Percentiles rank a stretch among this genome's conserved stretches.
Evolutionary conservation across 2,329 filamentous ascomycete genomes (phyloP).

Genomic region (Colletotrichum magnum): DNA sequence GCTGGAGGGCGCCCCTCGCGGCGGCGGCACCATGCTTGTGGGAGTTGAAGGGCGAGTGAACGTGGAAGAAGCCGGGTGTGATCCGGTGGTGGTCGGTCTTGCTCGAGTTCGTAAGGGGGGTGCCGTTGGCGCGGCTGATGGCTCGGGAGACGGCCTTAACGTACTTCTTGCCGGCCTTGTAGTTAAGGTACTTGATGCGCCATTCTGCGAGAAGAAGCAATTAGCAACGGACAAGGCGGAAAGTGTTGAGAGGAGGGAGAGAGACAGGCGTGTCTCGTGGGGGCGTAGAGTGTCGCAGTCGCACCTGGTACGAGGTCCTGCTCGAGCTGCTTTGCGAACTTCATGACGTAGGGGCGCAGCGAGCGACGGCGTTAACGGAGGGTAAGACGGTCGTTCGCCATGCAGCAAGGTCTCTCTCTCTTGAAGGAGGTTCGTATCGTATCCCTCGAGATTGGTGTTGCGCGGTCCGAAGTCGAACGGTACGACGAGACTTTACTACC

Average conservation of each 20-base stretch:
- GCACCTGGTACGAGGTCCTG: slow-evolving; percentile 86
- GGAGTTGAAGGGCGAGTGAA: slow-evolving; percentile 25
- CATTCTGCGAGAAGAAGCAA: slow-evolving; percentile 71
- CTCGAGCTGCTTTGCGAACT: slow-evolving; percentile 84
- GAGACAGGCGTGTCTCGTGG: slow-evolving; percentile 9
- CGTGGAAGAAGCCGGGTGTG: slow-evolving; percentile 15
- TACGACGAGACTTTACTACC: too few relatives aligned
- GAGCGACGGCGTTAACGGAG: not conserved
- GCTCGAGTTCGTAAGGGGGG: slow-evolving; percentile 14
- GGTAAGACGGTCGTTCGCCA: slow-evolving; percentile 18
- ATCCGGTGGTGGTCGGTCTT: slow-evolving; percentile 26
- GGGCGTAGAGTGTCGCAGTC: slow-evolving; percentile 34
- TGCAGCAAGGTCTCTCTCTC: not conserved
- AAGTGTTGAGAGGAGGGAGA: not conserved
- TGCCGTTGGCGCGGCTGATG: slow-evolving; percentile 67
- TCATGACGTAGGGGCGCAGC: slow-evolving; percentile 62
- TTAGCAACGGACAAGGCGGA: slow-evolving; percentile 4
- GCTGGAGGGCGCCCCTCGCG: slow-evolving; percentile 25
- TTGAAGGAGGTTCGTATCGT: too few relatives aligned
- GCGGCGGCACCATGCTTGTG: slow-evolving; percentile 4
- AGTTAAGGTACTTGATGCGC: slow-evolving; percentile 94
- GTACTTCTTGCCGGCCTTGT: slow-evolving; percentile 95
- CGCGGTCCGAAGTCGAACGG: too few relatives aligned
- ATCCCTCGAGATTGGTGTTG: too few relatives aligned
- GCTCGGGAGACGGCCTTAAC: slow-evolving; percentile 86